A percentile compares a stretch with the other conserved stretches of the same genome.
These are phyloP conservation scores for Mycena pura DNA, from an alignment of 768 basidiomycete genomes.

Conservation along the genomic window DNA sequence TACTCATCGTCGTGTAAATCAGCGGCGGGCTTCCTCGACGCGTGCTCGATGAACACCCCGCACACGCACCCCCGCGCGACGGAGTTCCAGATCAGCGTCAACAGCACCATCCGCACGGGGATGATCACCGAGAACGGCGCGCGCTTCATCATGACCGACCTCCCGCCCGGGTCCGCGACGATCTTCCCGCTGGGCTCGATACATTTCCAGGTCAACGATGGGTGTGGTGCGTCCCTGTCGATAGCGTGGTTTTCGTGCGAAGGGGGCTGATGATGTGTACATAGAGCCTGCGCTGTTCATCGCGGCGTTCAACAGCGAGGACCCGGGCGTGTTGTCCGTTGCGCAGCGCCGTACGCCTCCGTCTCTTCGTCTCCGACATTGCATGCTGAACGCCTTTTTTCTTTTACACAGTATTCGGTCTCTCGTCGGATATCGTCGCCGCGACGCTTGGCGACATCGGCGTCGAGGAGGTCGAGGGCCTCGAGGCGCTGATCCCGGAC, in stretches of 20 bases:
- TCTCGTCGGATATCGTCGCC: slow-evolving; percentile 21
- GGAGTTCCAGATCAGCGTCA: slow-evolving; percentile 25
- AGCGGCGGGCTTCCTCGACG: slow-evolving; percentile 23
- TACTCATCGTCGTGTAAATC: not conserved
- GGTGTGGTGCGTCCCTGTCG: slow-evolving; percentile 16
- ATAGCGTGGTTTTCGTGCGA: slow-evolving; percentile 11
- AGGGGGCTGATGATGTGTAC: no score
- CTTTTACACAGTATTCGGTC: slow-evolving; percentile 20
- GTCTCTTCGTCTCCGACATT: not conserved
- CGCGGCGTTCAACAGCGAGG: slow-evolving; percentile 23
- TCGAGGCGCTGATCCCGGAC: slow-evolving; percentile 23
- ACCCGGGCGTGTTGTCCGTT: slow-evolving; percentile 20
- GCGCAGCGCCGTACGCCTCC: slow-evolving; percentile 24
- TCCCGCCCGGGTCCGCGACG: slow-evolving; percentile 17
- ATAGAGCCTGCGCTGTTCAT: slow-evolving; percentile 24
- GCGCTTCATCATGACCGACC: slow-evolving; percentile 25
- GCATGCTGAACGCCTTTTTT: not conserved
- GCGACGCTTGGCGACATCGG: slow-evolving; percentile 22
- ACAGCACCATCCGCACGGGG: slow-evolving; percentile 27
- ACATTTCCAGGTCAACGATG: slow-evolving; percentile 25
- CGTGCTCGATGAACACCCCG: slow-evolving; percentile 23
- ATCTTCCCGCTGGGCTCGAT: slow-evolving; percentile 22
- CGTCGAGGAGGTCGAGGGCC: slow-evolving; percentile 13
- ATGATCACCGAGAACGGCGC: slow-evolving; percentile 27
- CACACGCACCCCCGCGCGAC: slow-evolving; percentile 29